Base-by-base conservation (phyloP, 371 early-diverging fungal genomes). In the Umbelopsis sp. region DNA sequence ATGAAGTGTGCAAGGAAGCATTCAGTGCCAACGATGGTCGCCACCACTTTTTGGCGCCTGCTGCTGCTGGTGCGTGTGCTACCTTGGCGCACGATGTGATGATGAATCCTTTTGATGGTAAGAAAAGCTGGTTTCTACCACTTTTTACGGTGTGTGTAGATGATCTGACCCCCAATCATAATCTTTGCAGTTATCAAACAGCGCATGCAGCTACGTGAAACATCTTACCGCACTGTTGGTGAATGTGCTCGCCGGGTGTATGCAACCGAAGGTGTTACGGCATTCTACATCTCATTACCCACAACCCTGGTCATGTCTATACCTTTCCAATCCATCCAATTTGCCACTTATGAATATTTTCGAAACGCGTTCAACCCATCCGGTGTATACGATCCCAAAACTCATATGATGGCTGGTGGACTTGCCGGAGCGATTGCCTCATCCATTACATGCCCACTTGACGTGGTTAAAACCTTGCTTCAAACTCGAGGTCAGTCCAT, bases 51-150 rank as follows among this genome's bases (percentile, higher is more conserved):
- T 44, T 93, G 46, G 89, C 90, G 12, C 85, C 91, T 35, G 90
- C 83, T 50, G 88, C 89, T 16, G 96, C 97, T 3, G 98, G 98
- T 46, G 97, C 95, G 29, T 89, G 89, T 76, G 97, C 97, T 10
- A 96, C 97, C 14, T 84, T 95, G 46, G 87, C 91, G 9, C 89
- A 91, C 78, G 98, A 97, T 75, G 90, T 93, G 1, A 74, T 97
- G 63, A 95, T 96, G 95, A 98, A 92, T 74, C 98, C 97, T 14
- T 97, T 97, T 80, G 97, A 97, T 85, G 91, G 92, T 91, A 78
- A 70, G 81, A 53, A 14, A 45, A 18, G 18, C 45, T 48, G 0
- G 16, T 48, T 16, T n/a, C 11, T 1, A 10, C 12, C 41, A 41
- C 22, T 7, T 41, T 10, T 41, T 41, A 7, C 41, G 41, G 11